phyloP scores from a whole-genome alignment of 139 green algal genomes.

The Ettlia oleoabundans region DNA sequence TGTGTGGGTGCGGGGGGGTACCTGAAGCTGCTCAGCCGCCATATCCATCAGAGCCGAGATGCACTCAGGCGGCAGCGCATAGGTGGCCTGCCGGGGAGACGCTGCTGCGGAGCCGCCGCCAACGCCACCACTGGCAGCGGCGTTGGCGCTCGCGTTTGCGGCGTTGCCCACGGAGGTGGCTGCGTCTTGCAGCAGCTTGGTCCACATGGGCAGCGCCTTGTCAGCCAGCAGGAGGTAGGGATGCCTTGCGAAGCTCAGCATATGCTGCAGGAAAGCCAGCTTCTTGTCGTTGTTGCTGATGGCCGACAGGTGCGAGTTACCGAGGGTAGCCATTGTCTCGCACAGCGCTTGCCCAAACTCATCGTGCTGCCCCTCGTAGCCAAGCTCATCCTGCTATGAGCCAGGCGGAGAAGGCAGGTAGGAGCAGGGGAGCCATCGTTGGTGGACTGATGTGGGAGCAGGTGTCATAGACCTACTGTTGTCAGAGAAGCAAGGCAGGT shows the following conservation, averaged over 20 bases:
- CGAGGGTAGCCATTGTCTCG: slow-evolving; percentile 65
- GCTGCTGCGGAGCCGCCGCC: too few species aligned
- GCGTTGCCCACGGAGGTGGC: neutral
- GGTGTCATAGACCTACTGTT: too few species aligned
- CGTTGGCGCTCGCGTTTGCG: neutral
- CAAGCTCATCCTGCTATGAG: slow-evolving; percentile 47
- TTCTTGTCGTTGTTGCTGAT: slow-evolving; percentile 26
- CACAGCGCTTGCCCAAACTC: slow-evolving; percentile 73
- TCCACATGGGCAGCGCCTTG: slow-evolving; percentile 73
- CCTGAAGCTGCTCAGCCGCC: slow-evolving; percentile 48
- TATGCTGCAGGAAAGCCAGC: slow-evolving; percentile 45
- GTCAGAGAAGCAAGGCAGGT: too few species aligned
- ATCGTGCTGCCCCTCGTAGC: slow-evolving; percentile 60
- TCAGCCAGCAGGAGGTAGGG: slow-evolving; percentile 68
- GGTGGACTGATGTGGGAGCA: too few species aligned
- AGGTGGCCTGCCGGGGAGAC: neutral
- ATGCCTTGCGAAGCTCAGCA: slow-evolving; percentile 74
- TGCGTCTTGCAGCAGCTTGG: slow-evolving; percentile 41
- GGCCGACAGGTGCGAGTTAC: slow-evolving; percentile 54
- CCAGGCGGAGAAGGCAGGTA: neutral
- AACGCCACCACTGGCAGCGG: neutral
- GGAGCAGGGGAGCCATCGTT: neutral
- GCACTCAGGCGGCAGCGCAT: slow-evolving; percentile 43
- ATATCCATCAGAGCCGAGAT: slow-evolving; percentile 52
- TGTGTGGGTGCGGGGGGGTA: too few species aligned